Evolutionary conservation across 495 filamentous ascomycete genomes (phyloP).

Genomic region (Coniosporium apollinis): DNA sequence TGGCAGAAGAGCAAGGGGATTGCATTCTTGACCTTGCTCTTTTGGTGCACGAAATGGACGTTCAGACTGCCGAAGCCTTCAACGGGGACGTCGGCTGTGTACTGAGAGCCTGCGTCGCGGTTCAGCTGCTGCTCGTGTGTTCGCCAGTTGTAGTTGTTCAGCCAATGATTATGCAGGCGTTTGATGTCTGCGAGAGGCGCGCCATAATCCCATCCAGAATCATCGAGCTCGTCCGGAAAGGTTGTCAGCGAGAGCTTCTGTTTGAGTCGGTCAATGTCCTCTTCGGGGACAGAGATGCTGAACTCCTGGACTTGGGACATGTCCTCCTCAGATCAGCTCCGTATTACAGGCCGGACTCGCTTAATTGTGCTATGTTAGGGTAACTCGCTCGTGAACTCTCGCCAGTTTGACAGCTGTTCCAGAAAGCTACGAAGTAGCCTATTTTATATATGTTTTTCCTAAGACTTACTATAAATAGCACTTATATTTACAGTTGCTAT

Average conservation of each 20-base stretch:
- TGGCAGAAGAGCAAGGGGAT: constrained; percentile 31
- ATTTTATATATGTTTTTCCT: no score
- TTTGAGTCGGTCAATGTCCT: constrained; percentile 21
- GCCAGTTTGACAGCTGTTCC: no score
- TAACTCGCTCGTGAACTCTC: no score
- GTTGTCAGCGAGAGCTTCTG: constrained; percentile 24
- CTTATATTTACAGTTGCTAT: no score
- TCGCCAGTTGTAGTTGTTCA: constrained; percentile 32
- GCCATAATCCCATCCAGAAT: constrained; percentile 26
- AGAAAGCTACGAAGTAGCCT: no score
- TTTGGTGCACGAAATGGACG: constrained; percentile 33
- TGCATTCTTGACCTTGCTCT: constrained; percentile 18
- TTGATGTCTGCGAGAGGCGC: constrained; percentile 32
- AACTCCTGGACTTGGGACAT: no score
- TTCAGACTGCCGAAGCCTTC: constrained; percentile 24
- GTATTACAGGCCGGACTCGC: no score
- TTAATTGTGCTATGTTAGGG: no score
- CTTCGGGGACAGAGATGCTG: constrained; percentile 25
- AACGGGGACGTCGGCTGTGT: constrained; percentile 21
- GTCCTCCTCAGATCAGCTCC: no score
- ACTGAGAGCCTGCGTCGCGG: constrained; percentile 26
- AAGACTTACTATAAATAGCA: no score
- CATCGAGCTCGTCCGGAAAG: constrained; percentile 23
- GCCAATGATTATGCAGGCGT: constrained; percentile 29
- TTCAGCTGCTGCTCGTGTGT: constrained; percentile 27